A percentile compares a stretch with the other conserved stretches of the same genome.
phyloP scores from a whole-genome alignment of 2,329 filamentous ascomycete genomes.

The Clarireedia homoeocarpa region DNA sequence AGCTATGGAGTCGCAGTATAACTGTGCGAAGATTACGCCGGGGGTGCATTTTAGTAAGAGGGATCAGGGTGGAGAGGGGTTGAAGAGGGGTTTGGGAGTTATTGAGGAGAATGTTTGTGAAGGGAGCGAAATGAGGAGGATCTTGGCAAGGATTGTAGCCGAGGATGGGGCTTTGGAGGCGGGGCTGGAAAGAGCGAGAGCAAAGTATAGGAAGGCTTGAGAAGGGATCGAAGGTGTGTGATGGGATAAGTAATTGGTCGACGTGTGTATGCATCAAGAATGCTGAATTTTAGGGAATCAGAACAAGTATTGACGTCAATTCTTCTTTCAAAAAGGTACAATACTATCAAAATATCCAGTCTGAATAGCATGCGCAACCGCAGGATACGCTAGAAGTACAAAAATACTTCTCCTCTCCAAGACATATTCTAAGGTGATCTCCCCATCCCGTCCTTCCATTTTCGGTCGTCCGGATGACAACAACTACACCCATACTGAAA shows the following conservation, averaged over 20 bases:
- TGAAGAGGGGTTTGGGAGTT: background rate
- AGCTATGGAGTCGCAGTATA: slow-evolving; percentile 44
- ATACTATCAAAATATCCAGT: background rate
- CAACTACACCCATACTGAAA: too few relatives aligned
- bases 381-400: slow-evolving; percentile 2
- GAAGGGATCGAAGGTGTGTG: too few relatives aligned
- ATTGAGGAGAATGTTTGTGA: slow-evolving; percentile 7
- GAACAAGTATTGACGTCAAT: background rate
- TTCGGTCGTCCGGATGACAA: too few relatives aligned
- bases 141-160: slow-evolving; percentile 5
- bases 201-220: slow-evolving; percentile 2
- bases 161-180: slow-evolving; percentile 9
- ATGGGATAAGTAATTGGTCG: too few relatives aligned
- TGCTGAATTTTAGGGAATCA: background rate
- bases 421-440: slow-evolving; percentile 4
- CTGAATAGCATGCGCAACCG: background rate
- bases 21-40: slow-evolving; percentile 24
- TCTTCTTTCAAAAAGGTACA: background rate
- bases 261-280: background rate
- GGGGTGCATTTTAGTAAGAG: slow-evolving; percentile 11
- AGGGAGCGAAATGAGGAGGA: slow-evolving; percentile 4
- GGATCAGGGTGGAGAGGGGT: background rate
- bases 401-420: slow-evolving; percentile 6
- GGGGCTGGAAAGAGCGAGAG: background rate
- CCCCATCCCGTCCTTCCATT: background rate